Conservation (phyloP, 306 rosid genomes). For the Delonix regia region DNA sequence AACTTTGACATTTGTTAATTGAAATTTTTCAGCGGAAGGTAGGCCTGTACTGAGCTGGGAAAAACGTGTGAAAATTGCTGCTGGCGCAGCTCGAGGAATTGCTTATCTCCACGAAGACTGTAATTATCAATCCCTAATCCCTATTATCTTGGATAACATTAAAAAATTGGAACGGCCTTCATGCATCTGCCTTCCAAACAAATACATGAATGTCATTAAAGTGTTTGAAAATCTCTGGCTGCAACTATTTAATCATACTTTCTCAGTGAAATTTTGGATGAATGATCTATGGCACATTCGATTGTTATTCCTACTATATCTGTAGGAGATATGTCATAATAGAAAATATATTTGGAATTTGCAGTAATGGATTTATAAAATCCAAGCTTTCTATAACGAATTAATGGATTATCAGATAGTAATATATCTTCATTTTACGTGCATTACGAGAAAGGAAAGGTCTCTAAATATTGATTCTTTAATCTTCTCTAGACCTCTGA, state of each 20-base stretch:
- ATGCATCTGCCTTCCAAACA: conserved; percentile 10
- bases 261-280: not conserved
- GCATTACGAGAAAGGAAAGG: not conserved
- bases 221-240: conserved; percentile 13
- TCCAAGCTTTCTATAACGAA: not conserved
- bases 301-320: not conserved
- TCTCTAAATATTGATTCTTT: not conserved
- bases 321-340: not conserved
- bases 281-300: conserved; percentile 5
- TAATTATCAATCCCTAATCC: conserved; percentile 47
- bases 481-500: not conserved
- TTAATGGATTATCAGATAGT: not conserved
- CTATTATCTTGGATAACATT: conserved; percentile 2
- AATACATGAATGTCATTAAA: not conserved
- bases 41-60: conserved; percentile 73
- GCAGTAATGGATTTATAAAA: not conserved
- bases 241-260: not conserved
- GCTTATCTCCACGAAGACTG: conserved; percentile 98
- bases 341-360: conserved; percentile 18
- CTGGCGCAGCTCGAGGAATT: conserved; percentile 94
- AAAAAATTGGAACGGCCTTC: conserved; percentile 12
- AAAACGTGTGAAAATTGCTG: conserved; percentile 79
- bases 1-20: conserved; percentile 32
- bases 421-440: not conserved
- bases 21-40: conserved; percentile 55